These are phyloP conservation scores for Candida maltosa DNA, from an alignment of 805 yeast species.

Conservation along the genomic window DNA sequence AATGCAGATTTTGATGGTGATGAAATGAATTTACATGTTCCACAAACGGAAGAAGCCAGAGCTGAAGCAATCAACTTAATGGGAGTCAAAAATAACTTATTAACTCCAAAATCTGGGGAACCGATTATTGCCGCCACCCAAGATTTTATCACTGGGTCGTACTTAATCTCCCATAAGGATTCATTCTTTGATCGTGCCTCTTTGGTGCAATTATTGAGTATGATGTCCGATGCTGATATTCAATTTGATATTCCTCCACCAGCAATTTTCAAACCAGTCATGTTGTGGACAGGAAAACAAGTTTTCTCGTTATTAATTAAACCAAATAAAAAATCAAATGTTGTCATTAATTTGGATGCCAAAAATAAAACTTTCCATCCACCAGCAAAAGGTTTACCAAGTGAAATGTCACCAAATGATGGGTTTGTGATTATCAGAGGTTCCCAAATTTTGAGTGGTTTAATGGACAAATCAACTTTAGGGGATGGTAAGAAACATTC, in stretches of 20 bases:
- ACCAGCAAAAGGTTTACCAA: constrained; percentile 68
- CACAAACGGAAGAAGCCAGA: constrained; percentile 97
- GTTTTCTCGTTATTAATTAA: constrained; percentile 82
- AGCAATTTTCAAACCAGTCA: constrained; percentile 81
- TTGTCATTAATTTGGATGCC: constrained; percentile 87
- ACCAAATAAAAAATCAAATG: constrained; percentile 75
- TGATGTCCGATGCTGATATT: constrained; percentile 91
- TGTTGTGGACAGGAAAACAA: constrained; percentile 97
- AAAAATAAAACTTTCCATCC: constrained; percentile 87
- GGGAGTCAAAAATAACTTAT: constrained; percentile 94
- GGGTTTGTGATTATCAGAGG: constrained; percentile 91
- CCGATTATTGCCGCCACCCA: constrained; percentile 99
- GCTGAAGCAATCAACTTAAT: constrained; percentile 97
- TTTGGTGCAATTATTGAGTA: constrained; percentile 75
- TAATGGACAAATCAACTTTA: constrained; percentile 91
- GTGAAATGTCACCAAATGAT: constrained; percentile 97
- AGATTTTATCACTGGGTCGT: constrained; percentile 97
- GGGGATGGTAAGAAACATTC: constrained; percentile 99
- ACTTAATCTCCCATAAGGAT: constrained; percentile 88
- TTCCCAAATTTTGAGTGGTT: constrained; percentile 84
- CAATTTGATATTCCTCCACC: constrained; percentile 97
- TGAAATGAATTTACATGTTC: constrained; percentile 98
- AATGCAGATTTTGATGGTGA: constrained; percentile 99
- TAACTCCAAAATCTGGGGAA: constrained; percentile 97
- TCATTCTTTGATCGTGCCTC: constrained; percentile 87